Percentiles rank a stretch among this genome's conserved stretches.
These are phyloP conservation scores for Dispira parvispora DNA, from an alignment of 192 early-diverging fungal genomes.

Conservation along the genomic window DNA sequence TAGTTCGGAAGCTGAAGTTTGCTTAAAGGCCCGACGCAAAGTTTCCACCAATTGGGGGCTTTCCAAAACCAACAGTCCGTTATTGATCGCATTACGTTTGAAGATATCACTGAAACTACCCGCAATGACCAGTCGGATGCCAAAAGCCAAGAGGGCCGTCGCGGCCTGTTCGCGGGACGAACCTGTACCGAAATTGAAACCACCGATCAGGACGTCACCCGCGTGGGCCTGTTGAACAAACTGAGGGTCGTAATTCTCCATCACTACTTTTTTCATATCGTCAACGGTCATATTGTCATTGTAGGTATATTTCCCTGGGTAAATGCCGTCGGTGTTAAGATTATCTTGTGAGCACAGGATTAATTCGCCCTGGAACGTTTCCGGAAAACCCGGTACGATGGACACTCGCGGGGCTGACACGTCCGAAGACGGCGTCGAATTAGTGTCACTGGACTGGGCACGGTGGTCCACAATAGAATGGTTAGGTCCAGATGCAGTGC, in stretches of 20 bases:
- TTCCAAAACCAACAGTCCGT: slow-evolving; percentile 85
- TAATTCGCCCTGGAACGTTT: slow-evolving; percentile 59
- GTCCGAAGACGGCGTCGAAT: slow-evolving; percentile 6
- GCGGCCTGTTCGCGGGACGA: slow-evolving; percentile 97
- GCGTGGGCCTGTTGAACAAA: slow-evolving; percentile 51
- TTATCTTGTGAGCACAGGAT: slow-evolving; percentile 87
- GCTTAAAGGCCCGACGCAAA: slow-evolving; percentile 32
- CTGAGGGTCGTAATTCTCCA: slow-evolving; percentile 95
- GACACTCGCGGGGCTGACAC: neutral
- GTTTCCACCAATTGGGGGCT: slow-evolving; percentile 63
- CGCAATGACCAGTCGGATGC: slow-evolving; percentile 70
- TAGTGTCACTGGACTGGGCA: slow-evolving; percentile 6
- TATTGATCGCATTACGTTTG: slow-evolving; percentile 98
- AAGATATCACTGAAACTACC: slow-evolving; percentile 95
- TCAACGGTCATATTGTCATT: slow-evolving; percentile 83
- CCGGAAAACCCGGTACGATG: slow-evolving; percentile 58
- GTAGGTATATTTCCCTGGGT: slow-evolving; percentile 98
- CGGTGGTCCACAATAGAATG: slow-evolving; percentile 11
- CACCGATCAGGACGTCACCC: slow-evolving; percentile 76
- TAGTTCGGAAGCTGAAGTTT: neutral
- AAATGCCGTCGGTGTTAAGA: slow-evolving; percentile 97
- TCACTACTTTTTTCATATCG: slow-evolving; percentile 85
- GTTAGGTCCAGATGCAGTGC: neutral
- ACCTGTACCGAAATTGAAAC: slow-evolving; percentile 95
- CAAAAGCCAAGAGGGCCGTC: slow-evolving; percentile 76